Conservation (phyloP, 2,329 filamentous ascomycete genomes). For the Stemphylium beticola region DNA sequence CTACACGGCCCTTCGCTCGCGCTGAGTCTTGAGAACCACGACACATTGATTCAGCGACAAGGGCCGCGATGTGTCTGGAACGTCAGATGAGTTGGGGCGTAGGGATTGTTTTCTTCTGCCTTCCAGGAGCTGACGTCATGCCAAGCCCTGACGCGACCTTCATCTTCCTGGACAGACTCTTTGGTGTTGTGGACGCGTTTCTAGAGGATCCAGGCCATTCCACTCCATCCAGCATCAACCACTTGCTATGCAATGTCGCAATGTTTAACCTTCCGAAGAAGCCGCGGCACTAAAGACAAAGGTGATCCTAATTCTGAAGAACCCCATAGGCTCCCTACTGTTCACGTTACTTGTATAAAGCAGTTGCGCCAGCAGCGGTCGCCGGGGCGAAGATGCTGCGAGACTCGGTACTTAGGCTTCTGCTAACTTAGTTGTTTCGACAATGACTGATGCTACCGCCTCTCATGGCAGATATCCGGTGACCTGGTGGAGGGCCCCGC, state of each 20-base stretch:
- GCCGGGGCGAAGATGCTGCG: neutral
- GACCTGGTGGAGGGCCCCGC: slow-evolving; percentile 9
- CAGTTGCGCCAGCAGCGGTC: neutral
- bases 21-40: neutral
- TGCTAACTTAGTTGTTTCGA: no score
- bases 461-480: neutral
- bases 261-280: neutral
- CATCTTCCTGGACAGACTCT: neutral
- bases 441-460: neutral
- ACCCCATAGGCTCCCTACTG: neutral
- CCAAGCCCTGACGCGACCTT: neutral
- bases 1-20: neutral
- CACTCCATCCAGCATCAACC: neutral
- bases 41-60: neutral
- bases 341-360: neutral
- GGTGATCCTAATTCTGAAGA: neutral
- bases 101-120: neutral
- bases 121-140: slow-evolving; percentile 1
- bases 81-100: no score
- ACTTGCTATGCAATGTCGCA: neutral
- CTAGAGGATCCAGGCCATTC: neutral
- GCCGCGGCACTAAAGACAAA: neutral
- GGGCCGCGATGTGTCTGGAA: no score
- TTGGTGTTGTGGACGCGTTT: neutral
- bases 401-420: no score